Conservation (phyloP, 1,284 basidiomycete genomes). For the Hymenochaete sp. region DNA sequence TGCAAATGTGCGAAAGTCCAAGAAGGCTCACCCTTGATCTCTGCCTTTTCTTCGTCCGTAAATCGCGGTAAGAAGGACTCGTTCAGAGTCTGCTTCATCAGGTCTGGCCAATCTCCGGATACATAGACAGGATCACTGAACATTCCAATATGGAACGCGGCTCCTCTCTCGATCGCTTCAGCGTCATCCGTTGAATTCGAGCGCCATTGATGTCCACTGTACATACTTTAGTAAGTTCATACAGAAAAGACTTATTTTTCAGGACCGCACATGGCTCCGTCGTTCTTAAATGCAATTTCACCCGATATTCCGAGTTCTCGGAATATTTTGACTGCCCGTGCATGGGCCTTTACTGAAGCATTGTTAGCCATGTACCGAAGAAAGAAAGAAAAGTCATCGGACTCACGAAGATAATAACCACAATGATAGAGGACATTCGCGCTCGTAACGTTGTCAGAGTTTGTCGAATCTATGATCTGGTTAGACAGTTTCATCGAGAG, state of each 20-base stretch:
- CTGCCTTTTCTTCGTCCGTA: slow-evolving; percentile 34
- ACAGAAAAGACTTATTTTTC: slow-evolving; percentile 26
- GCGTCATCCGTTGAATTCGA: slow-evolving; percentile 35
- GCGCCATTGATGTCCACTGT: slow-evolving; percentile 38
- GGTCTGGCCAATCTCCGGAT: slow-evolving; percentile 40
- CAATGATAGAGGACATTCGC: slow-evolving; percentile 36
- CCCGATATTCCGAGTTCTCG: slow-evolving; percentile 38
- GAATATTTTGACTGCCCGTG: slow-evolving; percentile 37
- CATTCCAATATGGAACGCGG: slow-evolving; percentile 37
- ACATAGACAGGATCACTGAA: slow-evolving; percentile 38
- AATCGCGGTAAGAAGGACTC: slow-evolving; percentile 36
- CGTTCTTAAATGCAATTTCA: slow-evolving; percentile 41
- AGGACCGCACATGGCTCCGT: too few species aligned
- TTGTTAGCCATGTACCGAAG: too few species aligned
- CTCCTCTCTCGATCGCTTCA: slow-evolving; percentile 36
- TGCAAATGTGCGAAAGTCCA: too few species aligned
- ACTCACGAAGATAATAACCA: slow-evolving; percentile 34
- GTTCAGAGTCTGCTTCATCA: slow-evolving; percentile 37
- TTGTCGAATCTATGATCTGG: slow-evolving; percentile 33
- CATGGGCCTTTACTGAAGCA: slow-evolving; percentile 36
- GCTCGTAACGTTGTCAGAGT: slow-evolving; percentile 34
- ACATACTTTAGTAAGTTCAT: neutral
- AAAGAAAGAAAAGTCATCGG: neutral
- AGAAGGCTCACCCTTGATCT: slow-evolving; percentile 29
- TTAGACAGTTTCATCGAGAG: neutral